phyloP scores from a whole-genome alignment of 495 filamentous ascomycete species.

The Penicilliopsis zonata region DNA sequence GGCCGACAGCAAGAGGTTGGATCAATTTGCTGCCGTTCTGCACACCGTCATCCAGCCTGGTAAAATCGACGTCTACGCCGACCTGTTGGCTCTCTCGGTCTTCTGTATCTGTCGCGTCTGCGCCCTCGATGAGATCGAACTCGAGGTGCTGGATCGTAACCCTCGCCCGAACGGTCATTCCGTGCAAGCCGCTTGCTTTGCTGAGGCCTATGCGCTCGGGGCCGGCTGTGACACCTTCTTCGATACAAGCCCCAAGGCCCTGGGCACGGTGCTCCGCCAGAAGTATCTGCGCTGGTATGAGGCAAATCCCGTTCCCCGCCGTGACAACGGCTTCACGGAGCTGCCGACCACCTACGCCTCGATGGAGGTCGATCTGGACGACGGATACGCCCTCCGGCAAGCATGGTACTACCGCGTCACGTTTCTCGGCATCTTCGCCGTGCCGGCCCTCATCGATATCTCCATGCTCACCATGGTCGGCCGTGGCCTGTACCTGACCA shows the following conservation, averaged over 20 bases:
- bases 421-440: slow-evolving; percentile 47
- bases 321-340: slow-evolving; percentile 35
- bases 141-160: slow-evolving; percentile 47
- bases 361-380: slow-evolving; percentile 41
- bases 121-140: slow-evolving; percentile 47
- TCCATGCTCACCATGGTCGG: slow-evolving; percentile 43
- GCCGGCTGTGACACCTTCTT: slow-evolving; percentile 51
- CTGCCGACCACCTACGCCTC: slow-evolving; percentile 42
- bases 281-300: slow-evolving; percentile 38
- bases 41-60: slow-evolving; percentile 21
- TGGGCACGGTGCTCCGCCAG: slow-evolving; percentile 42
- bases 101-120: slow-evolving; percentile 43
- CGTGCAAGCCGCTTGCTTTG: slow-evolving; percentile 49
- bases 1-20: slow-evolving; percentile 27
- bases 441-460: slow-evolving; percentile 50
- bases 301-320: slow-evolving; percentile 35
- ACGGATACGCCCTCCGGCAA: slow-evolving; percentile 25
- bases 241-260: slow-evolving; percentile 37
- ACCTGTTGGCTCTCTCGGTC: slow-evolving; percentile 40
- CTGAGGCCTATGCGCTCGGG: slow-evolving; percentile 47
- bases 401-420: slow-evolving; percentile 41
- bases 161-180: slow-evolving; percentile 42
- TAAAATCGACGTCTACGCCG: slow-evolving; percentile 32
- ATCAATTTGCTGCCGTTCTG: slow-evolving; percentile 23
- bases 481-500: slow-evolving; percentile 44